These are phyloP conservation scores for Aspergillus latus DNA, from an alignment of 2,329 filamentous ascomycete genomes.

Conservation along the genomic window DNA sequence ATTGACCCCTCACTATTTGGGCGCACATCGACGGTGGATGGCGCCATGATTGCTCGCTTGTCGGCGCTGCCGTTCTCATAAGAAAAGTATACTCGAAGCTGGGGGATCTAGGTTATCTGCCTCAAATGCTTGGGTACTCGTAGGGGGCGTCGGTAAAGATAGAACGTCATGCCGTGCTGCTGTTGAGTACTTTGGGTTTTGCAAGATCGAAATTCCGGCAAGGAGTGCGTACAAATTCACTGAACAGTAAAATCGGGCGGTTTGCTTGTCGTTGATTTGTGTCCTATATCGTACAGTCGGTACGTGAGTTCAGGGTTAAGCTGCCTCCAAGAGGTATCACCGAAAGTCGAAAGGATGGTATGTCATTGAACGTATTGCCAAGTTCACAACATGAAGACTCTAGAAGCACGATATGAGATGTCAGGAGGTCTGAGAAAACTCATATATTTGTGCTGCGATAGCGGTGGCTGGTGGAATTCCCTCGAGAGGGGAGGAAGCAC, in stretches of 20 bases:
- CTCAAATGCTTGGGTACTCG: slow-evolving; percentile 26
- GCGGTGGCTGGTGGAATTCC: slow-evolving; percentile 29
- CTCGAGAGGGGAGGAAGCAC: slow-evolving; percentile 22
- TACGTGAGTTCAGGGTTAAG: not conserved
- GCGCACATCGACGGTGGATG: slow-evolving; percentile 34
- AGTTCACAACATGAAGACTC: slow-evolving; percentile 4
- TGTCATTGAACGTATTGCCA: not conserved
- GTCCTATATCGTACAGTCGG: not conserved
- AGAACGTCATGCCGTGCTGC: slow-evolving; percentile 32
- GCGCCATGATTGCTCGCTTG: slow-evolving; percentile 35
- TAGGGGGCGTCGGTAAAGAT: slow-evolving; percentile 18
- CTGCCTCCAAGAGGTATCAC: not conserved
- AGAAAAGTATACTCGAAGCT: not conserved
- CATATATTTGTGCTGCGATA: slow-evolving; percentile 3
- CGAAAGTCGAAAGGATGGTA: not conserved
- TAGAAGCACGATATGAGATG: slow-evolving; percentile 10
- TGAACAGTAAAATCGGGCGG: not conserved
- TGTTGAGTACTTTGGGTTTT: not conserved
- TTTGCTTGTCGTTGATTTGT: not conserved
- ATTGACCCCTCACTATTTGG: slow-evolving; percentile 39
- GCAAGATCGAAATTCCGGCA: not conserved
- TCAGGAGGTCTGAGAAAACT: not conserved
- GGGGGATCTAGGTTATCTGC: slow-evolving; percentile 17
- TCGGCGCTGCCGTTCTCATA: not conserved
- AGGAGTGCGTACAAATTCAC: not conserved